phyloP scores from a whole-genome alignment of 2,329 filamentous ascomycete species.

The Aspergillus hortae region DNA sequence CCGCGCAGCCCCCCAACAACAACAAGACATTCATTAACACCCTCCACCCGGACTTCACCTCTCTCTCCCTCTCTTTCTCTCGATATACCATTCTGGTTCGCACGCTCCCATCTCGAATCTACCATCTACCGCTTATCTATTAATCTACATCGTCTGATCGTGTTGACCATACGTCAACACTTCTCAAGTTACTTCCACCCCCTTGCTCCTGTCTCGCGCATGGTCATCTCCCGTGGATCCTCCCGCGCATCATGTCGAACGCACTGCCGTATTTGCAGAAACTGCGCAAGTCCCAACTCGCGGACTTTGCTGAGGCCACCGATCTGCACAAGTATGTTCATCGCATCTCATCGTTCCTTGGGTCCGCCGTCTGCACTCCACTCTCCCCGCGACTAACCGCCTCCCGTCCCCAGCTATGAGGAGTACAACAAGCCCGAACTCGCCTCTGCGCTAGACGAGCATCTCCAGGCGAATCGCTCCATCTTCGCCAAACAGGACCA shows the following conservation, averaged over 20 bases:
- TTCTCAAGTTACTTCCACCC: not conserved
- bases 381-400: too few relatives aligned
- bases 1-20: not conserved
- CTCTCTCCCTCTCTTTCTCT: constrained; percentile 8
- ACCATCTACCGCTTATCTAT: not conserved
- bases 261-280: constrained; percentile 70
- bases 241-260: constrained; percentile 54
- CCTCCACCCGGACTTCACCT: constrained; percentile 2
- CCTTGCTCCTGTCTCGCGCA: constrained; percentile 41
- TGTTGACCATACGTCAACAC: not conserved
- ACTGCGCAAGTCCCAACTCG: constrained; percentile 78
- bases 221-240: constrained; percentile 20
- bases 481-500: constrained; percentile 61
- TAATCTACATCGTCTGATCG: not conserved
- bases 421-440: constrained; percentile 75
- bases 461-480: constrained; percentile 65
- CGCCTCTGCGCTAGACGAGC: constrained; percentile 68
- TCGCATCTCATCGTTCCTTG: constrained; percentile 1
- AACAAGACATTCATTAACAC: not conserved
- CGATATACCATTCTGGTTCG: constrained; percentile 14
- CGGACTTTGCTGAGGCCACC: constrained; percentile 67
- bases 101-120: constrained; percentile 5
- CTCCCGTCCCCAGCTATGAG: constrained; percentile 54
- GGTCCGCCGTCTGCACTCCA: too few relatives aligned
- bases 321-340: constrained; percentile 68